Evolutionary conservation across 805 yeast species (phyloP), one percentile per base, ranked within the genome.

Genomic region (Candida xyloterini): DNA sequence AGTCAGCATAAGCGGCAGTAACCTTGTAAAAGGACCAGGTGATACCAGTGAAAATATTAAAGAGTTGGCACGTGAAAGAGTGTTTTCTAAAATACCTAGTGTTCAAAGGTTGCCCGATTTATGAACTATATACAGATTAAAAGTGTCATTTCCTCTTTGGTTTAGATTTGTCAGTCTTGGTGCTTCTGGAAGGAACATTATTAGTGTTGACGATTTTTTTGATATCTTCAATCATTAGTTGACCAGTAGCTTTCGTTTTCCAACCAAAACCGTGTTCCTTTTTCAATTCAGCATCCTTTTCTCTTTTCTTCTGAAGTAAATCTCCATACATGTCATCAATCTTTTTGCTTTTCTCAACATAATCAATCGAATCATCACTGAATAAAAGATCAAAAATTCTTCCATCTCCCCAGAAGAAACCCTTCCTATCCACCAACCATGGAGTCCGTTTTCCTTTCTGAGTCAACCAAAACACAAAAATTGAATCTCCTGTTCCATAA

Each of bases 401-500:
- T 11, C 95, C 95, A 60, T 87, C 95, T 24, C 93, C 90, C 95
- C 95, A 87, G 65, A 84, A 87, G 70, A 88, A 87, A 10, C 95
- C 95, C 52, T 79, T 81, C 49, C 95, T 70, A 57, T 87, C 95
- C 14, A 85, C 83, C 13, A 83, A 65, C 87, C 90, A 86, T 16
- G 85, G 87, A 27, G 76, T 67, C 42, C 67, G 63, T 28, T 56
- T 61, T 15, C 74, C 73, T 15, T 66, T 61, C 52, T 85, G 91
- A 58, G 76, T 79, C 48, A 87, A 60, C 33, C 83, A 74, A 55
- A 85, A 82, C 70, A 83, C 80, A 59, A 86, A 86, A 37, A 84
- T 73, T 33, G 79, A 75, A 60, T 84, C 89, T 18, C 84, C 73
- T 1, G 95, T 85, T 0, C 95, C 95, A 56, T 87, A 87, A 54